Conservation (phyloP, 345 rosid species). For the Arabidopsis arenosa region DNA sequence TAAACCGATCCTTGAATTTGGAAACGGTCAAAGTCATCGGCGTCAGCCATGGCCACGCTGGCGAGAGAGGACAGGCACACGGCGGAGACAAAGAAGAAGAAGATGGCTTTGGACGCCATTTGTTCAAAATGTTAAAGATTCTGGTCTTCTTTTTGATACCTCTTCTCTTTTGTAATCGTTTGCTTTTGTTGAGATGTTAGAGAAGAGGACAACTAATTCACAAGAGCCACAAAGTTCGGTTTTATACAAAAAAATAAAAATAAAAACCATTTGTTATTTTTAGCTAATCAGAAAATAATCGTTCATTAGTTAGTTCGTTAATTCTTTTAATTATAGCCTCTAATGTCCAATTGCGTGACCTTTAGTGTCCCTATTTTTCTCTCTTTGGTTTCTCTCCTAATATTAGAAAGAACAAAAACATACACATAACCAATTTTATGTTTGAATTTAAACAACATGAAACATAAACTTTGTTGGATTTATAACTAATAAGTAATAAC, state of each 20-base stretch:
- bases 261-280: conserved; percentile 13
- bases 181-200: conserved; percentile 5
- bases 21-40: conserved; percentile 43
- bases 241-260: conserved; percentile 15
- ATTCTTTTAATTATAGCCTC: conserved; percentile 26
- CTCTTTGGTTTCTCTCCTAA: conserved; percentile 21
- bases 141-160: conserved; percentile 9
- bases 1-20: conserved; percentile 59
- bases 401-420: conserved; percentile 20
- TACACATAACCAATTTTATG: not conserved
- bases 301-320: conserved; percentile 29
- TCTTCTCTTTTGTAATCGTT: conserved; percentile 30
- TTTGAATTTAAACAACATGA: not conserved
- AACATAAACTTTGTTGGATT: conserved; percentile 6
- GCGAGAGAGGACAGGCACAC: conserved; percentile 53
- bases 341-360: conserved; percentile 11
- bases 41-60: conserved; percentile 40
- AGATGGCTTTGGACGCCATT: conserved; percentile 44
- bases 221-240: conserved; percentile 33
- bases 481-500: not conserved
- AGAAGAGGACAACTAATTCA: conserved; percentile 44
- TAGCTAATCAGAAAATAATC: conserved; percentile 6
- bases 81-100: conserved; percentile 51
- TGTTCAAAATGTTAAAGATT: conserved; percentile 28
- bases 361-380: conserved; percentile 4